A percentile compares a stretch with the other conserved stretches of the same genome.
These are phyloP conservation scores for Apocynum venetum DNA, from an alignment of 257 asterid genomes.

Conservation along the genomic window DNA sequence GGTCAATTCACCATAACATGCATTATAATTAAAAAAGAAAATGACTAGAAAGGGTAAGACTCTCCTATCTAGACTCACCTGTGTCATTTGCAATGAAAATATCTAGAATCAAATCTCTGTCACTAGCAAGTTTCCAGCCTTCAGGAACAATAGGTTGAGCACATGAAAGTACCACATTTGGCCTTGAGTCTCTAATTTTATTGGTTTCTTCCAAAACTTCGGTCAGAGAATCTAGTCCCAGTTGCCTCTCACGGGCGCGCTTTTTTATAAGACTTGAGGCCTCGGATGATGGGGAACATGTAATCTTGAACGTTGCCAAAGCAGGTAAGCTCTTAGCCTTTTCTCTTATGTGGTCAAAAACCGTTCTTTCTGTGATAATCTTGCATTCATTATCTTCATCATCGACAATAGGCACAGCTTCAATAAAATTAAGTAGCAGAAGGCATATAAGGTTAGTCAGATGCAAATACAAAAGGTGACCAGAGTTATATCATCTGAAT, in stretches of 20 bases:
- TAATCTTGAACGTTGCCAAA: slow-evolving; percentile 38
- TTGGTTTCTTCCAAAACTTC: slow-evolving; percentile 38
- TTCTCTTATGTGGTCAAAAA: slow-evolving; percentile 71
- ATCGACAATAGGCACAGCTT: slow-evolving; percentile 40
- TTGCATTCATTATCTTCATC: slow-evolving; percentile 71
- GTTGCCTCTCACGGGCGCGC: slow-evolving; percentile 72
- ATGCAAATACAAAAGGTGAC: slow-evolving; percentile 19
- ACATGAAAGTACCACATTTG: slow-evolving; percentile 20
- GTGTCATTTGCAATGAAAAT: slow-evolving; percentile 24
- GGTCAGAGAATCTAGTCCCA: slow-evolving; percentile 36
- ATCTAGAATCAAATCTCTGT: slow-evolving; percentile 23
- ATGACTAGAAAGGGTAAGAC: background rate
- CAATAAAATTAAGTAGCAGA: slow-evolving; percentile 17
- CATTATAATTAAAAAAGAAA: background rate
- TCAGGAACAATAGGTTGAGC: slow-evolving; percentile 27
- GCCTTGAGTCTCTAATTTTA: slow-evolving; percentile 24
- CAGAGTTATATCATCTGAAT: slow-evolving; percentile 17
- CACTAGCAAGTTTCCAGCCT: slow-evolving; percentile 22
- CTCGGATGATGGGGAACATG: slow-evolving; percentile 58
- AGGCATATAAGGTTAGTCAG: slow-evolving; percentile 19
- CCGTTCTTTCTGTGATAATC: slow-evolving; percentile 60
- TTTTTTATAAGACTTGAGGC: slow-evolving; percentile 62
- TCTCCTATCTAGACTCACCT: slow-evolving; percentile 36
- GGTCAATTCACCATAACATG: slow-evolving; percentile 4
- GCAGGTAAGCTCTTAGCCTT: slow-evolving; percentile 73